Evolutionary conservation across 2,329 filamentous ascomycete genomes (phyloP).

Genomic region (Sphaerulina populicola): DNA sequence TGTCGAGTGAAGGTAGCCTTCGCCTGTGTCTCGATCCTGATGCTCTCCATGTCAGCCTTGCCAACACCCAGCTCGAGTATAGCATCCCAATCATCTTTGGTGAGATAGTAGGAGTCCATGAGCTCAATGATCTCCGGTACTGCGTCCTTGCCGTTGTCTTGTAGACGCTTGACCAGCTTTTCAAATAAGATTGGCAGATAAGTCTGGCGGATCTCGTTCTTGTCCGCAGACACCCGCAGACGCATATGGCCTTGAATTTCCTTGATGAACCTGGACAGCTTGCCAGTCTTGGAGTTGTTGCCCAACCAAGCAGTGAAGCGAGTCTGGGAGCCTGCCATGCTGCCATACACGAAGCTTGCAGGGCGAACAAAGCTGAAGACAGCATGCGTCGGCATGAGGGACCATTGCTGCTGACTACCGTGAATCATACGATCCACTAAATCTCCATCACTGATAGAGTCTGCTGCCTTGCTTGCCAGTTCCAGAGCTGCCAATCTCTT

Average conservation of each 20-base stretch:
- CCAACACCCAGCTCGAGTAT: constrained; percentile 88
- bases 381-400: constrained; percentile 91
- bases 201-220: constrained; percentile 88
- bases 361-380: constrained; percentile 91
- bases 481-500: constrained; percentile 75
- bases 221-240: constrained; percentile 77
- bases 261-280: constrained; percentile 70
- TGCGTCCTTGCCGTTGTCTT: constrained; percentile 70
- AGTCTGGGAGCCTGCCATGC: constrained; percentile 56
- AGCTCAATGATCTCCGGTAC: constrained; percentile 79
- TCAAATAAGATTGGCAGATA: constrained; percentile 87
- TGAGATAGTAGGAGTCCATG: constrained; percentile 96
- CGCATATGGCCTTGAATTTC: constrained; percentile 98
- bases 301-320: constrained; percentile 88
- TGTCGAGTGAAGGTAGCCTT: constrained; percentile 83
- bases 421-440: constrained; percentile 97
- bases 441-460: constrained; percentile 95
- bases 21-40: constrained; percentile 74
- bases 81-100: constrained; percentile 86
- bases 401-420: constrained; percentile 96
- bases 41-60: constrained; percentile 63
- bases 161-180: constrained; percentile 64
- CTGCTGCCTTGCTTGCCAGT: constrained; percentile 75
- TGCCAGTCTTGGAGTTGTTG: constrained; percentile 77
- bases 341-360: constrained; percentile 76